Evolutionary conservation across 306 rosid species (phyloP), one percentile per base, ranked within the genome.

Genomic region (Malus sieversii): DNA sequence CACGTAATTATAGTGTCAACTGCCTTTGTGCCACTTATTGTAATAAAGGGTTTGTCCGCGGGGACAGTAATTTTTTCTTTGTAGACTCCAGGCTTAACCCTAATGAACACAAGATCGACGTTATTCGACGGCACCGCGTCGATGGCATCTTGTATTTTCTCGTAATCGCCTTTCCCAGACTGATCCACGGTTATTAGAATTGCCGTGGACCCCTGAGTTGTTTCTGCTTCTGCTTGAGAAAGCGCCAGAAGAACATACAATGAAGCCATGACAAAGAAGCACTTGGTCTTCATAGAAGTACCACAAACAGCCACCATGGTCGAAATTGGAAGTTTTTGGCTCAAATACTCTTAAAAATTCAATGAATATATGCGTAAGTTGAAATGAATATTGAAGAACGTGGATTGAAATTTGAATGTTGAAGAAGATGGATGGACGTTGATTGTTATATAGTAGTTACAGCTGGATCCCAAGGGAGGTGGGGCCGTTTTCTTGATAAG

Each of bases 21-120:
- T 45, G 80, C 76, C 4, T 35, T 79, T 29, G 77, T 76, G 35
- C 91, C 91, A 23, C 86, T 85, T 10, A 88, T 32, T 4, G 89
- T 88, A 5, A 88, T 83, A 66, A 67, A 88, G 45, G 91, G 89
- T 75, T 88, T 85, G 80, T 81, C 82, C 1, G 71, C 87, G 2
- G 87, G 86, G 4, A 85, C 88, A 2, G 66, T 48, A 38, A 88
- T 57, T 40, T 85, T 83, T 70, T 85, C 91, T 75, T 32, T 60
- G 55, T 87, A 87, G 4, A 79, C 52, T 42, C 89, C 89, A 1
- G 87, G 84, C 51, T 60, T 80, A 40, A 87, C 84, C 65, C 40
- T 46, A 25, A 85, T 78, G 30, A 57, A 87, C 42, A 87, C 91
- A 4, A 70, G 82, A 77, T 87, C 88, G 20, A 2, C 22, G 78